phyloP scores from a whole-genome alignment of 2,329 filamentous ascomycete genomes.

The Monosporascus sp. region DNA sequence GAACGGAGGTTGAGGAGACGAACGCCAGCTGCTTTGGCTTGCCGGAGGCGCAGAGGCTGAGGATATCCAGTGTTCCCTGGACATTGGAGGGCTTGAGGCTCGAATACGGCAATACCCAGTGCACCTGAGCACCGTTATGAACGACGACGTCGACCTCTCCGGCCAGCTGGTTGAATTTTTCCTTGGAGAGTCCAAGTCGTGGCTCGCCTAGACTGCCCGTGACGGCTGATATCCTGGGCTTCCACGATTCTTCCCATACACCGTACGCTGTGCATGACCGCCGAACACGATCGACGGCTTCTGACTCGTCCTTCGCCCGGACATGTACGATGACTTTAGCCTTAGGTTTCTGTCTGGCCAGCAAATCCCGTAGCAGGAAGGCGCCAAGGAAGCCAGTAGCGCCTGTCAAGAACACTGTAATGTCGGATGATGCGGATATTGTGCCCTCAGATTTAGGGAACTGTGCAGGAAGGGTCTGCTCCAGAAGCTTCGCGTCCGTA shows the following conservation, averaged over 20 bases:
- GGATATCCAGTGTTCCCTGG: slow-evolving; percentile 30
- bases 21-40: not conserved
- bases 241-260: not conserved
- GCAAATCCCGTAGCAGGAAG: not conserved
- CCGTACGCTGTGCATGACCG: not conserved
- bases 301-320: not conserved
- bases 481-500: not conserved
- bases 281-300: not conserved
- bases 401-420: not conserved
- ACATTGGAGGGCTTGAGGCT: slow-evolving; percentile 62
- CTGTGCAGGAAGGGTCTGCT: not conserved
- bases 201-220: not conserved
- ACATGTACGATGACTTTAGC: not conserved
- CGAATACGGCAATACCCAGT: slow-evolving; percentile 65
- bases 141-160: slow-evolving; percentile 43
- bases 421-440: slow-evolving; percentile 38
- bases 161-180: not conserved
- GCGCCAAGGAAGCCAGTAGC: not conserved
- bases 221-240: not conserved
- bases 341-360: not conserved
- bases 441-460: slow-evolving; percentile 44
- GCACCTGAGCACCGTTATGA: slow-evolving; percentile 61
- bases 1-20: not conserved
- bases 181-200: not conserved
- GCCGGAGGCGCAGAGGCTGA: not conserved